A percentile compares a stretch with the other conserved stretches of the same genome.
phyloP scores from a whole-genome alignment of 1,139 yeast genomes.

The Fermentozyma sake region DNA sequence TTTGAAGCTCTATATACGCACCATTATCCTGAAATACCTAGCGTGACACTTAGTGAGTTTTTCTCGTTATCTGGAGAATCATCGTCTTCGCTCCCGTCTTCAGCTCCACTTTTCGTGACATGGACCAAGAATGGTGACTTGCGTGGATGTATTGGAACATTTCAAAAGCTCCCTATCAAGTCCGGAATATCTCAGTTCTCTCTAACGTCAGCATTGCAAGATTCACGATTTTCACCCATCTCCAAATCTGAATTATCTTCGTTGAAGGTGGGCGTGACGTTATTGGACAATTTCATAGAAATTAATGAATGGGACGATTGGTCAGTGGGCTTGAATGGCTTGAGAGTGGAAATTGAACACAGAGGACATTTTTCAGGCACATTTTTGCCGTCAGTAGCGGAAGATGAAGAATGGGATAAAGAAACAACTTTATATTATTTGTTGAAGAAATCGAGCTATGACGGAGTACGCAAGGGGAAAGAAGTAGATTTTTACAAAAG shows the following conservation, averaged over 20 bases:
- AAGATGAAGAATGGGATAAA: conserved; percentile 84
- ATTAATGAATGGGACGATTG: conserved; percentile 58
- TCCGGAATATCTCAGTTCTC: conserved; percentile 63
- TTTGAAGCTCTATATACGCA: conserved; percentile 29
- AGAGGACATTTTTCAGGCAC: conserved; percentile 58
- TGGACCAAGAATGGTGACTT: conserved; percentile 64
- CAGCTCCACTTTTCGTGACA: conserved; percentile 71
- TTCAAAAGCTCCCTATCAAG: conserved; percentile 42
- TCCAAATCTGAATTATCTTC: conserved; percentile 45
- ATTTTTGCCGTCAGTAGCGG: conserved; percentile 85
- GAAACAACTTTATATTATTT: conserved; percentile 66
- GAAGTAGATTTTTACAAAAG: conserved; percentile 22
- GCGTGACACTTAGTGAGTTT: conserved; percentile 14
- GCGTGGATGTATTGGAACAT: conserved; percentile 94
- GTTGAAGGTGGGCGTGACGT: conserved; percentile 51
- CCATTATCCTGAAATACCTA: conserved; percentile 6
- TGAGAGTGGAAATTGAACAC: conserved; percentile 49
- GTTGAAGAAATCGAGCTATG: conserved; percentile 62
- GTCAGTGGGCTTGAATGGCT: conserved; percentile 81
- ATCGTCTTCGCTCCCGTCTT: conserved; percentile 37
- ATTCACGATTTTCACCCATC: conserved; percentile 75
- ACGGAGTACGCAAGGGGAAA: conserved; percentile 12
- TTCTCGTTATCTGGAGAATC: conserved; percentile 15
- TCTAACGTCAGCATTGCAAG: conserved; percentile 65
- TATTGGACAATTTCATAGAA: conserved; percentile 56